These are phyloP conservation scores for Pseudocercospora pini-densiflorae DNA, from an alignment of 2,329 filamentous ascomycete genomes.

Conservation along the genomic window DNA sequence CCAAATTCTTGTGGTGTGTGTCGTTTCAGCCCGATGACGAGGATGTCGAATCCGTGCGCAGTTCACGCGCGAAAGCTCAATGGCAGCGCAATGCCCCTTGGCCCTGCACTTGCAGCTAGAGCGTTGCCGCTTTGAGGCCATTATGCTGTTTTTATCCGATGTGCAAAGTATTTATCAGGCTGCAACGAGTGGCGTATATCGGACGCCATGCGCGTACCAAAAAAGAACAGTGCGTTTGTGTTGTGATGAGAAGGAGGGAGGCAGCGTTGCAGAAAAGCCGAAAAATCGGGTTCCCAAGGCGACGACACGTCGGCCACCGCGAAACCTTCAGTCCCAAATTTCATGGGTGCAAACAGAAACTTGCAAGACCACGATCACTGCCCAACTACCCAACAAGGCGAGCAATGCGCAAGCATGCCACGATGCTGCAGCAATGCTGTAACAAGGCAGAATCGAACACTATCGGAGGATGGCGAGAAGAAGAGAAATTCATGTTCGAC, in stretches of 20 bases:
- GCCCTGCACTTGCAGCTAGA: neutral
- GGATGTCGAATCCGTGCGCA: neutral
- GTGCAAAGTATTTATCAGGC: neutral
- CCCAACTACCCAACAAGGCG: neutral
- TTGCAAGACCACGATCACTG: neutral
- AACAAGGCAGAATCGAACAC: too few species aligned
- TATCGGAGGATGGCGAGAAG: neutral
- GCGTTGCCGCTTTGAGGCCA: neutral
- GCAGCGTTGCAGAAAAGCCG: neutral
- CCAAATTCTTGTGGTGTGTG: neutral
- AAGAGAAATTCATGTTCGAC: neutral
- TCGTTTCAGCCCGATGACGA: slow-evolving; percentile 5
- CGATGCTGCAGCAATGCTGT: too few species aligned
- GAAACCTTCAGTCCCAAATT: too few species aligned
- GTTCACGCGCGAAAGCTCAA: neutral
- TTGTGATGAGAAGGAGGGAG: neutral
- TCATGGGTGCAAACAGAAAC: too few species aligned
- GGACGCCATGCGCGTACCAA: neutral
- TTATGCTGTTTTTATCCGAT: neutral
- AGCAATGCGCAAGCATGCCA: too few species aligned
- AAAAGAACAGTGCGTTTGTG: neutral
- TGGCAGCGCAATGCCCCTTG: neutral
- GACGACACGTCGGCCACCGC: too few species aligned
- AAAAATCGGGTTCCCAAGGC: too few species aligned
- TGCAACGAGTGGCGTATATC: neutral